These are phyloP conservation scores for Solanum chaucha DNA, from an alignment of 257 asterid genomes.

Conservation along the genomic window DNA sequence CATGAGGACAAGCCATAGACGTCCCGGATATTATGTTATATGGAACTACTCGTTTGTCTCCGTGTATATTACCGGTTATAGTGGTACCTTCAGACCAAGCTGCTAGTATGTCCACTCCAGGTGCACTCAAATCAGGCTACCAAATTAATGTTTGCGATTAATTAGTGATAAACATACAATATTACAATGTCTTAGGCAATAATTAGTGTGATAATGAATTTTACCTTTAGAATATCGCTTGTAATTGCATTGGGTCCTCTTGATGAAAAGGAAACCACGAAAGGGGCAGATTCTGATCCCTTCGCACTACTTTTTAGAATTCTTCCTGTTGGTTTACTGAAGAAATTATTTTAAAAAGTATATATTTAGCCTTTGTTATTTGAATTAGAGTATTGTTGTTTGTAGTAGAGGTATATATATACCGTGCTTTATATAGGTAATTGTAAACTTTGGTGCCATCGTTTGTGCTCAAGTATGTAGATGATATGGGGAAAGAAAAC, in stretches of 20 bases:
- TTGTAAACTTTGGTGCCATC: constrained; percentile 22
- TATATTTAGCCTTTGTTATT: neutral
- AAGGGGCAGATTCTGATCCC: constrained; percentile 32
- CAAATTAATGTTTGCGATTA: neutral
- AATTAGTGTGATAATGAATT: neutral
- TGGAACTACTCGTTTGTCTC: constrained; percentile 28
- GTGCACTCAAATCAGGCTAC: constrained; percentile 68
- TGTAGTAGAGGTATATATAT: neutral
- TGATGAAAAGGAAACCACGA: constrained; percentile 51
- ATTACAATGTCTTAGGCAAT: neutral
- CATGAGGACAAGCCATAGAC: constrained; percentile 77
- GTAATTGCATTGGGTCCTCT: constrained; percentile 60
- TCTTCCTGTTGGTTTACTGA: constrained; percentile 11
- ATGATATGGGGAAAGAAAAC: constrained; percentile 38
- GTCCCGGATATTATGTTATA: constrained; percentile 57
- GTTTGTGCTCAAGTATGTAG: constrained; percentile 19
- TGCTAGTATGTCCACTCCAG: constrained; percentile 62
- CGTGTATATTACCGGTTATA: constrained; percentile 19
- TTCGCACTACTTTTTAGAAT: constrained; percentile 16
- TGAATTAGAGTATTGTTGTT: neutral
- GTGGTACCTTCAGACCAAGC: constrained; percentile 54
- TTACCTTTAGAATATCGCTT: constrained; percentile 45
- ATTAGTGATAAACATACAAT: neutral
- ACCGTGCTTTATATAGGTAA: constrained; percentile 39
- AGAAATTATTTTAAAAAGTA: neutral